These are phyloP conservation scores for Simmondsia chinensis DNA, from an alignment of 148 eudicot genomes.

Conservation along the genomic window DNA sequence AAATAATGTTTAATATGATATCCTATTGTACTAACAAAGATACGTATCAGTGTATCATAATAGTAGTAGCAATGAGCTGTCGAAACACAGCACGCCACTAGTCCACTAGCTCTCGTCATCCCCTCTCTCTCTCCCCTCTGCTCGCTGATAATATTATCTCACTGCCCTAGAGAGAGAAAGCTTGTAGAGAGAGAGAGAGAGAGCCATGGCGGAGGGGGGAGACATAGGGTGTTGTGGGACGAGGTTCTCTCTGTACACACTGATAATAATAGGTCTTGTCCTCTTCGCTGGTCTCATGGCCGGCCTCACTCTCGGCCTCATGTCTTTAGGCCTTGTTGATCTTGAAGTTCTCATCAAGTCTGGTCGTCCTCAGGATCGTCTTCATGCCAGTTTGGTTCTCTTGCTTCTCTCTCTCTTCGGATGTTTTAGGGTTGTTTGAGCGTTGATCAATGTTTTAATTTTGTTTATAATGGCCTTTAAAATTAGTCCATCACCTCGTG, in stretches of 20 bases:
- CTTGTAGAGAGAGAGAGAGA: slow-evolving; percentile 5
- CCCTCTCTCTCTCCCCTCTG: too few species aligned
- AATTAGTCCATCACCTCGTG: too few species aligned
- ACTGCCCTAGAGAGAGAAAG: too few species aligned
- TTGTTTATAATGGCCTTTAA: too few species aligned
- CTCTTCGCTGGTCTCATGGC: slow-evolving; percentile 89
- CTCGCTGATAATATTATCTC: too few species aligned
- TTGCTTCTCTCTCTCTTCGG: not conserved
- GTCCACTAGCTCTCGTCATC: too few species aligned
- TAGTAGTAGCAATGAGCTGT: too few species aligned
- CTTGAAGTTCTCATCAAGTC: slow-evolving; percentile 91
- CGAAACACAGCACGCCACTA: too few species aligned
- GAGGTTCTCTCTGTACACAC: slow-evolving; percentile 33
- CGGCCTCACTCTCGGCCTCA: slow-evolving; percentile 83
- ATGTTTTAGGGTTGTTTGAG: not conserved
- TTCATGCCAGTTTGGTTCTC: slow-evolving; percentile 43
- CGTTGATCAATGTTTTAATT: too few species aligned
- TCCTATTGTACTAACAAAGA: too few species aligned
- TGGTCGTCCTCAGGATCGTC: slow-evolving; percentile 79
- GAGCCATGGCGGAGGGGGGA: slow-evolving; percentile 24
- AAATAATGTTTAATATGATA: too few species aligned
- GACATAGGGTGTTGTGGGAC: slow-evolving; percentile 40
- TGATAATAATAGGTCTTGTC: slow-evolving; percentile 45
- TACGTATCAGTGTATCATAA: too few species aligned
- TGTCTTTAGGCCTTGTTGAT: slow-evolving; percentile 94